A percentile compares a stretch with the other conserved stretches of the same genome.
These are phyloP conservation scores for Boletus patriciae DNA, from an alignment of 768 basidiomycete species.

Conservation along the genomic window DNA sequence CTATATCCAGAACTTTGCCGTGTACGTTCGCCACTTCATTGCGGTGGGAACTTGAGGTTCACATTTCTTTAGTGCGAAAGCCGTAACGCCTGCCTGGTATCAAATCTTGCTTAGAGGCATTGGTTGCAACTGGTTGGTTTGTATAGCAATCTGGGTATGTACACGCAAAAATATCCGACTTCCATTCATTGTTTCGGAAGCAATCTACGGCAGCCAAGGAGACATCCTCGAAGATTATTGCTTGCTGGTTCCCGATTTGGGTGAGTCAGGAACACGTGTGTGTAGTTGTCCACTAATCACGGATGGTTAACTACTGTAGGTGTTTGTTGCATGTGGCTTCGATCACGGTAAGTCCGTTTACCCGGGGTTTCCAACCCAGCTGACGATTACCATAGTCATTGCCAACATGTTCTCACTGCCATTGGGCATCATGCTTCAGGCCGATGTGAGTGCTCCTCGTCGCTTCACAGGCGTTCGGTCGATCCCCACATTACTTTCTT, in stretches of 20 bases:
- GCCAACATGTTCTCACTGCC: conserved; percentile 80
- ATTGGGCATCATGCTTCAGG: conserved; percentile 68
- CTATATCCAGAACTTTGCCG: conserved; percentile 53
- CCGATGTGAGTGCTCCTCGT: conserved; percentile 47
- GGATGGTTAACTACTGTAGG: conserved; percentile 37
- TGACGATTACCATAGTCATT: conserved; percentile 42
- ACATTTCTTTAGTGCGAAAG: conserved; percentile 50
- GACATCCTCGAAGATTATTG: conserved; percentile 67
- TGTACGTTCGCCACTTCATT: conserved; percentile 42
- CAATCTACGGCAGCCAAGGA: conserved; percentile 70
- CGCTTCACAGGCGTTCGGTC: background rate
- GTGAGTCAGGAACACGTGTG: conserved; percentile 34
- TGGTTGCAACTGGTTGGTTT: conserved; percentile 78
- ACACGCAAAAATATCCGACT: background rate
- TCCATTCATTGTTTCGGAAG: conserved; percentile 35
- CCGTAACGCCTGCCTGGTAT: conserved; percentile 63
- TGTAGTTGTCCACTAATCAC: background rate
- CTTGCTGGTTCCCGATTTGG: conserved; percentile 76
- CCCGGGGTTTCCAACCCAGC: background rate
- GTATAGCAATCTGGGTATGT: conserved; percentile 69
- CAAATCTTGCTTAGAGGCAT: conserved; percentile 74
- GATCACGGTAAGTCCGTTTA: conserved; percentile 56
- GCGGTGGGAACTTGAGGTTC: background rate
- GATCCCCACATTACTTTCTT: background rate
- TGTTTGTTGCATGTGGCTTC: conserved; percentile 68